These are phyloP conservation scores for Kwoniella europaea DNA, from an alignment of 768 basidiomycete species.

Conservation along the genomic window DNA sequence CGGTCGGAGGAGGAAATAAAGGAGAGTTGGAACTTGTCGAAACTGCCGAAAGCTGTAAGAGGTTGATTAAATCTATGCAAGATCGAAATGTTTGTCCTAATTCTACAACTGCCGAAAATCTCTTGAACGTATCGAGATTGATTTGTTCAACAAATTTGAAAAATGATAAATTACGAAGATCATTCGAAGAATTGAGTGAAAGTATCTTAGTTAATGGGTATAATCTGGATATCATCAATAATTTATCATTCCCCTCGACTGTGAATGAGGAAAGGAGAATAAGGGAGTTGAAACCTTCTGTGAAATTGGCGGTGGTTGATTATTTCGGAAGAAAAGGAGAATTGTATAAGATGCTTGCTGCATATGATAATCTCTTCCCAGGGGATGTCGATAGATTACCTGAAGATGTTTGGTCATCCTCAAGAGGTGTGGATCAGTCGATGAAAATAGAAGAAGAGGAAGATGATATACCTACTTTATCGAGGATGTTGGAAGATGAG, in stretches of 20 bases:
- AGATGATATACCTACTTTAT: conserved; percentile 24
- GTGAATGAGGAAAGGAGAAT: background rate
- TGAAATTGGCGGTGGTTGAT: conserved; percentile 16
- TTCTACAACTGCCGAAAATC: conserved; percentile 20
- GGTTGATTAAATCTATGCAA: conserved; percentile 22
- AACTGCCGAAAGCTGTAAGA: conserved; percentile 3
- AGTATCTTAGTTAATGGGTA: conserved; percentile 22
- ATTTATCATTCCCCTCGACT: background rate
- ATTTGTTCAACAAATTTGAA: background rate
- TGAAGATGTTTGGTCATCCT: background rate
- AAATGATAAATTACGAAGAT: background rate
- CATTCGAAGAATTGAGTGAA: conserved; percentile 22
- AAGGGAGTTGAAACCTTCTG: conserved; percentile 5
- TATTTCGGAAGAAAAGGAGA: conserved; percentile 16
- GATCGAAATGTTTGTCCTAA: conserved; percentile 14
- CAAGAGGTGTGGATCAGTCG: background rate
- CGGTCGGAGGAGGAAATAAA: background rate
- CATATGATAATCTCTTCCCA: conserved; percentile 16
- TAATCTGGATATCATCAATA: conserved; percentile 7
- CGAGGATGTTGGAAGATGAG: conserved; percentile 20
- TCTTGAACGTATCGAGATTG: conserved; percentile 17
- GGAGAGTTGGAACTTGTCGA: conserved; percentile 13
- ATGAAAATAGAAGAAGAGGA: conserved; percentile 10
- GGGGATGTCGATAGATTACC: conserved; percentile 15
- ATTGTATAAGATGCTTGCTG: conserved; percentile 20